phyloP scores from a whole-genome alignment of 345 rosid species.

The Heritiera fomes region DNA sequence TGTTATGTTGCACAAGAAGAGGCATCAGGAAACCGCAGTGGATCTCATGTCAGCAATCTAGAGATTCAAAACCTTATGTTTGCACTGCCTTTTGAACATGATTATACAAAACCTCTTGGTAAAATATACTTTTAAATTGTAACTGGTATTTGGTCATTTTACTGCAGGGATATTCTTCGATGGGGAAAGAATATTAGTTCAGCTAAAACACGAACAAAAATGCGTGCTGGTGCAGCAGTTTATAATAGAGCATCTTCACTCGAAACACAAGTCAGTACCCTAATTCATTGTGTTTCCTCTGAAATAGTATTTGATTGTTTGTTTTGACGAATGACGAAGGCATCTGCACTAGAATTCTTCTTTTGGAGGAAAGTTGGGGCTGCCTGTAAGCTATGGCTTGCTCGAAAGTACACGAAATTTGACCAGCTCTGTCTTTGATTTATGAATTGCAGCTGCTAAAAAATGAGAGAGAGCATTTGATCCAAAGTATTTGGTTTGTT shows the following conservation, averaged over 20 bases:
- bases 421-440: not conserved
- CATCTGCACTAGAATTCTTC: not conserved
- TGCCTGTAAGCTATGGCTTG: not conserved
- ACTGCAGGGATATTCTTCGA: slow-evolving; percentile 51
- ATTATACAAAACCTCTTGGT: not conserved
- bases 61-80: not conserved
- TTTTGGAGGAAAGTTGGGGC: not conserved
- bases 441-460: not conserved
- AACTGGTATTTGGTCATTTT: not conserved
- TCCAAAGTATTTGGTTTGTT: slow-evolving; percentile 1
- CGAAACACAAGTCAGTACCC: slow-evolving; percentile 57
- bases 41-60: slow-evolving; percentile 11
- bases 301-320: not conserved
- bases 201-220: slow-evolving; percentile 54
- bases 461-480: not conserved
- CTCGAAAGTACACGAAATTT: slow-evolving; percentile 5
- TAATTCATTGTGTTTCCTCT: slow-evolving; percentile 10
- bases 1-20: not conserved
- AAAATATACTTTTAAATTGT: not conserved
- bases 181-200: slow-evolving; percentile 68
- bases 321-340: not conserved
- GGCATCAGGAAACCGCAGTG: not conserved
- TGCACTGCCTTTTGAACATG: not conserved
- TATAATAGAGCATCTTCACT: slow-evolving; percentile 72
- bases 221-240: slow-evolving; percentile 57